Base-by-base conservation (phyloP, 2,329 filamentous ascomycete species). In the Aspergillus sp. region DNA sequence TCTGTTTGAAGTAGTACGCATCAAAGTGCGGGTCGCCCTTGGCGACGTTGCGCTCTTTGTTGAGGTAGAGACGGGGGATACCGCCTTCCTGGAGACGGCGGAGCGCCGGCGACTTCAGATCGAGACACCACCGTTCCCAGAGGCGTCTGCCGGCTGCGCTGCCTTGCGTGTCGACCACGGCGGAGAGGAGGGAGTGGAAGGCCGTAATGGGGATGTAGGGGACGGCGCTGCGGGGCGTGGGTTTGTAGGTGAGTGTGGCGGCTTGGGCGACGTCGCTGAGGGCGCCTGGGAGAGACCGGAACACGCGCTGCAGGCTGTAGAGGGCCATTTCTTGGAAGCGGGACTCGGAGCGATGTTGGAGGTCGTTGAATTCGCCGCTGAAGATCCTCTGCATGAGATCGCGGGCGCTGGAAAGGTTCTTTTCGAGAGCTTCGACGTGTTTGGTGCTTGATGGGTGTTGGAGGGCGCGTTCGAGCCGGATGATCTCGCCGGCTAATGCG, bases 161-260 rank as follows among this genome's bases (percentile, higher is more conserved):
- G 49, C 78, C 79, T 44, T 77, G 74, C 0, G 70, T 70, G 24
- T 78, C 73, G 2, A 81, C 76, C 8, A 84, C 71, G n/a, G 79
- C 81, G 41, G 76, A 71, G 6, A 88, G 76, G 6, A 84, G 55
- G 16, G 63, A 60, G 54, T 83, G 79, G 71, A 84, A 83, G 5
- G 77, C 66, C 3, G 65, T 61, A 0, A 72, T 60, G 11, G 71
- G 64, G 24, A 76, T 61, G 50, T 62, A 60, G 16, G 61, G 60
- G 30, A 65, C 36, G 20, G 57, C 57, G 42, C 64, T 56, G 30
- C 51, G 61, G 13, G 51, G 43, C 45, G 46, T 51, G 16, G 50
- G 41, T 17, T 47, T 33, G 26, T 45, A 57, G 22, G 47, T 41
- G 44, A 59, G 51, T 6, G 57, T 57, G 19, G 57, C 52, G 9